A percentile compares a stretch with the other conserved stretches of the same genome.
phyloP scores from a whole-genome alignment of 2,329 filamentous ascomycete species.

The Didymella keratinophila region DNA sequence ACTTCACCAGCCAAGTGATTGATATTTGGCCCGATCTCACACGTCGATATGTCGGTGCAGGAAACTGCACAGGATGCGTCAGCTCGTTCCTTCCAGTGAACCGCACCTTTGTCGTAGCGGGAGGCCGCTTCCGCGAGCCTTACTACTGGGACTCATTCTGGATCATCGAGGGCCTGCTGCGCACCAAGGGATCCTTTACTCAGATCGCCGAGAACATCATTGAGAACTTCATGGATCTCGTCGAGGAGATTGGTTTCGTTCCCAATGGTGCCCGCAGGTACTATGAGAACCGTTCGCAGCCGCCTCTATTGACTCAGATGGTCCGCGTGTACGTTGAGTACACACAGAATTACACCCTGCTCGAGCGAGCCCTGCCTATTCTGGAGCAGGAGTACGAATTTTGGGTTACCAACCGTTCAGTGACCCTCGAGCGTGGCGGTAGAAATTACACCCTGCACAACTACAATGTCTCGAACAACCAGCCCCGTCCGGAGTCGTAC shows the following conservation, averaged over 20 bases:
- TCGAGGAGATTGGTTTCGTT: conserved; percentile 70
- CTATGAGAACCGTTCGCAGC: conserved; percentile 73
- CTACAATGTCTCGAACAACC: conserved; percentile 69
- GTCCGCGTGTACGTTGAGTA: conserved; percentile 69
- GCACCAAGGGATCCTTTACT: conserved; percentile 69
- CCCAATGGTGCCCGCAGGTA: conserved; percentile 73
- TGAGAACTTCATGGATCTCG: conserved; percentile 73
- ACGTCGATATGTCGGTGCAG: conserved; percentile 61
- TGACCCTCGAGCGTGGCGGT: conserved; percentile 58
- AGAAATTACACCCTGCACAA: conserved; percentile 65
- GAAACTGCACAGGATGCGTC: conserved; percentile 65
- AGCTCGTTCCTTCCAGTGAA: conserved; percentile 72
- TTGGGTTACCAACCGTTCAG: conserved; percentile 67
- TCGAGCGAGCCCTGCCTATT: conserved; percentile 68
- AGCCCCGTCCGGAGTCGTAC: conserved; percentile 73
- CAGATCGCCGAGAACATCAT: conserved; percentile 71
- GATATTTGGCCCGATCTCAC: conserved; percentile 75
- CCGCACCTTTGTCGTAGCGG: conserved; percentile 73
- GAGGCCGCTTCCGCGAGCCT: conserved; percentile 73
- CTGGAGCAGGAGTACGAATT: conserved; percentile 71
- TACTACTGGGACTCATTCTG: conserved; percentile 78
- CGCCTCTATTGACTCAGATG: conserved; percentile 72
- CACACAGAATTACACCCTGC: conserved; percentile 68
- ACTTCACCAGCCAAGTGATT: conserved; percentile 71
- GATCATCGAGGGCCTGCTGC: conserved; percentile 71